Evolutionary conservation across 345 rosid species (phyloP), one percentile per base, ranked within the genome.

Genomic region (Brassica rapa): DNA sequence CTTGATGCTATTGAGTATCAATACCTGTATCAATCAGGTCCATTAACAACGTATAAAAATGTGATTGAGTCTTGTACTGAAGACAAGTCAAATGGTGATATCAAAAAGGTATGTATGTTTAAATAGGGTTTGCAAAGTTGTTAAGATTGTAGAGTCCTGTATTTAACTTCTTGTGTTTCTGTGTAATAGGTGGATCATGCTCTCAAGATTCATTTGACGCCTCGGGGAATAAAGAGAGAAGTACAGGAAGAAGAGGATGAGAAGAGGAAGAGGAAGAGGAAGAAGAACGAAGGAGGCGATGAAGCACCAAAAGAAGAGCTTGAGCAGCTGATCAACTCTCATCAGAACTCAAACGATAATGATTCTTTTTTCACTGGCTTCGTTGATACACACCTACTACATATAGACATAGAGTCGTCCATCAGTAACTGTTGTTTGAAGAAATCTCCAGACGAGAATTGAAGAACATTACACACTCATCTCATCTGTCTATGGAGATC

Each of bases 401-500:
- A 8, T 62, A 41, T 29, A 62, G 49, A 41, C 10, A 35, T 6
- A 61, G 19, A 62, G 41, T 32, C 37, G 21, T 25, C 14, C 21
- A 29, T 2, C 41, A 16, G 2, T 16, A 1, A 3, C 66, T 1
- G 8, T 62, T 27, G 14, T 3, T 27, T 62, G 68, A 29, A 27
- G 32, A 8, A 56, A 19, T 56, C 27, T 21, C 8, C 27, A 19
- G 25, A 56, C 9, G 29, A 46, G 32, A 8, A 62, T 7, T 41
- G 43, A 60, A 46, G 53, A 46, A 72, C 77, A 78, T 71, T 55
- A 64, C 57, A 59, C 67, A 14, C 39, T 37, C 8, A n/a, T 77
- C 71, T 77, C 55, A 77, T 62, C 41, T 62, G 41, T 61, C 14
- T 27, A 5, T 61, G 8, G 32, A 25, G 16, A 4, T 39, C 37